A percentile compares a stretch with the other conserved stretches of the same genome.
Evolutionary conservation across 208 protist species (phyloP).

Genomic region (Acanthamoeba polyphaga): DNA sequence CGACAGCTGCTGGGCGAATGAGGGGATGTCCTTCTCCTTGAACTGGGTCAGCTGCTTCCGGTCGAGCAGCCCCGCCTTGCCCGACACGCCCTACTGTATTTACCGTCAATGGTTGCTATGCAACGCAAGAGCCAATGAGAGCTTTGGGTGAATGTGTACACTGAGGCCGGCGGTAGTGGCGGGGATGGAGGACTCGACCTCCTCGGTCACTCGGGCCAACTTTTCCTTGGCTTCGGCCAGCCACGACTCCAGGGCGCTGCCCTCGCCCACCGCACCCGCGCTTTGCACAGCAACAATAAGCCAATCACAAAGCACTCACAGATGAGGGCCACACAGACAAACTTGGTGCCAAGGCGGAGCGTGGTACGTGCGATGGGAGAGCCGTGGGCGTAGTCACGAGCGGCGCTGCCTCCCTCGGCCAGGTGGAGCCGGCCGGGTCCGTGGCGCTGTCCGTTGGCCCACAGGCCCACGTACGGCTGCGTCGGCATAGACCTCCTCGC

Average conservation of each 20-base stretch:
- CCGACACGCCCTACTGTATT: neutral
- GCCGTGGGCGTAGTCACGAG: neutral
- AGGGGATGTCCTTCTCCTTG: constrained; percentile 10
- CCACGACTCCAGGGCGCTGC: neutral
- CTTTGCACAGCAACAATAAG: neutral
- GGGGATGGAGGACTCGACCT: neutral
- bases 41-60: neutral
- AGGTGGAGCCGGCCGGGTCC: neutral
- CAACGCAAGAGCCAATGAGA: too few species aligned
- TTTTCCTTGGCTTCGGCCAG: neutral
- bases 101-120: neutral
- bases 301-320: too few species aligned
- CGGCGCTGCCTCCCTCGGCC: neutral
- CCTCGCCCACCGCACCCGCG: neutral
- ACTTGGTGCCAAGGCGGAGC: too few species aligned
- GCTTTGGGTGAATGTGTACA: neutral
- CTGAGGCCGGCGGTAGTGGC: neutral
- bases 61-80: constrained; percentile 11
- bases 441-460: constrained; percentile 20
- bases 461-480: constrained; percentile 45
- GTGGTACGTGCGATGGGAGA: neutral
- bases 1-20: constrained; percentile 5
- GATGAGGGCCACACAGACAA: too few species aligned
- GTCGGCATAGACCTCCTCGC: constrained; percentile 22
- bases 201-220: neutral